Conservation (phyloP, 768 basidiomycete species). For the Naganishia randhawae region DNA sequence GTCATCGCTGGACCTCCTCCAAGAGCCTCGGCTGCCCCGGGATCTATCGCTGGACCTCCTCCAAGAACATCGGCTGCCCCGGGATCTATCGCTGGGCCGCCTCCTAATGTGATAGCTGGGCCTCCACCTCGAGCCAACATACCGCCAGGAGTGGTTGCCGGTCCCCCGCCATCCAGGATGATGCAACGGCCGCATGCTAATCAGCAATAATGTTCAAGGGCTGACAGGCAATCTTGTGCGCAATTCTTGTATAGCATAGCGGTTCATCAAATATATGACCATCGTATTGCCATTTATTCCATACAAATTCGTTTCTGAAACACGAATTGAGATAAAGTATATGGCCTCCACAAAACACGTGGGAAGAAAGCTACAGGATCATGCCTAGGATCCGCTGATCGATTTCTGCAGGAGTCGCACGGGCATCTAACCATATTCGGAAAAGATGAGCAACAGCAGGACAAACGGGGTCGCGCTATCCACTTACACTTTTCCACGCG, state of each 20-base stretch:
- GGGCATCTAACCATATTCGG: slow-evolving; percentile 33
- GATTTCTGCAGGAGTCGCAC: slow-evolving; percentile 41
- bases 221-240: not conserved
- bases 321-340: too few species aligned
- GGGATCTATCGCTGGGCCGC: not conserved
- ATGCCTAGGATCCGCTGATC: slow-evolving; percentile 37
- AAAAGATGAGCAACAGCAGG: not conserved
- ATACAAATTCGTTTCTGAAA: not conserved
- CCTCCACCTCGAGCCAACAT: not conserved
- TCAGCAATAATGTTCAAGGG: slow-evolving; percentile 18
- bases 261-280: not conserved
- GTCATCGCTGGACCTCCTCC: slow-evolving; percentile 45
- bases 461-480: not conserved
- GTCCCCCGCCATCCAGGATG: slow-evolving; percentile 5
- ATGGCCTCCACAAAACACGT: too few species aligned
- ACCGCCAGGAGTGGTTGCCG: not conserved
- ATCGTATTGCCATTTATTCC: not conserved
- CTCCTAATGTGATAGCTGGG: not conserved
- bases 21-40: slow-evolving; percentile 31
- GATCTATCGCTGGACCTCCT: slow-evolving; percentile 43
- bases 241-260: not conserved
- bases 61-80: slow-evolving; percentile 29
- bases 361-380: slow-evolving; percentile 27
- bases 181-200: slow-evolving; percentile 8
- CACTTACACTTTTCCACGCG: slow-evolving; percentile 48